Evolutionary conservation across 805 yeast species (phyloP), one percentile per base, ranked within the genome.

Genomic region (Jamesozyma gamospora): DNA sequence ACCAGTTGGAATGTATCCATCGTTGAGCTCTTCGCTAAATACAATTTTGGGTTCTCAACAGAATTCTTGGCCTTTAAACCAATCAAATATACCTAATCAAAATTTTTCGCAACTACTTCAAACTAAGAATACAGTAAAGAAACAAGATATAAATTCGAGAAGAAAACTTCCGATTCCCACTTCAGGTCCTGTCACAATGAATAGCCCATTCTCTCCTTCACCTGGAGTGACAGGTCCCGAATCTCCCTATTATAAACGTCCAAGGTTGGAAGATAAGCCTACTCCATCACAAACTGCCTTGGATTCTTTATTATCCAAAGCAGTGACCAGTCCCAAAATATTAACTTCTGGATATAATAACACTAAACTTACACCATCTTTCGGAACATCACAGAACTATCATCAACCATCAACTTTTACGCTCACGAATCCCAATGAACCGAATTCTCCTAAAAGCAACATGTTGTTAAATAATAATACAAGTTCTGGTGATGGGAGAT

Each of bases 241-340:
- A 14, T 44, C 55, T 8, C 51, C 51, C 1, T 44, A 44, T 24
- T 34, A 37, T n/a, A 55, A 54, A 40, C 40, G 59, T 9, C 28
- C 43, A 12, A 48, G 52, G 17, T 30, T 45, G 9, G 55, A 53
- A 11, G 59, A 54, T 12, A 54, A 45, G 32, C 56, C 52, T 5
- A 54, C 60, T 1, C 56, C 58, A 1, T 55, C 60, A 8, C 54
- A 53, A 28, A 49, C 62, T 9, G 60, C 63, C 1, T 38, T 59
- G 16, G 61, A 59, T 37, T 49, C 61, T 1, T 41, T 59, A n/a
- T 41, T 59, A 28, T 46, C 56, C 4, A 52, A 48, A 32, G 46
- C 59, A 1, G 42, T 50, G 2, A 45, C 50, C 11, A 55, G 54
- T 26, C 44, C 42, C 7, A 36, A 38, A 14, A 9, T 32, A 11